These are phyloP conservation scores for Globisporangium splendens DNA, from an alignment of 352 stramenopile species.

Conservation along the genomic window DNA sequence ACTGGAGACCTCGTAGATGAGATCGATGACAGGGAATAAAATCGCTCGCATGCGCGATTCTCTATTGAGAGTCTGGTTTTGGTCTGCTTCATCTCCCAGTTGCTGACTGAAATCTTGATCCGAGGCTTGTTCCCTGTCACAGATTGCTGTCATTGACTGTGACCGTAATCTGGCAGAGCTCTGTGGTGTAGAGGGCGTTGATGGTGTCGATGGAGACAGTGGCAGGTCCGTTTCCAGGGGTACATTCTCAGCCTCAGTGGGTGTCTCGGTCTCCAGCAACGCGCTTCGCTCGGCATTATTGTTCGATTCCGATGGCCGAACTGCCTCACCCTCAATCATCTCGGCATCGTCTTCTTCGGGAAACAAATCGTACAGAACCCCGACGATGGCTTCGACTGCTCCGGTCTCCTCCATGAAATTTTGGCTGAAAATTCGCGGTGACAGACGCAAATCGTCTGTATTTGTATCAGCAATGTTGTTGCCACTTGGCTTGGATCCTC, in stretches of 20 bases:
- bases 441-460: slow-evolving; percentile 51
- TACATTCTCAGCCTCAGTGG: no score
- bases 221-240: background rate
- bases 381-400: slow-evolving; percentile 51
- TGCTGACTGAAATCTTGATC: background rate
- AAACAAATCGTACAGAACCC: slow-evolving; percentile 68
- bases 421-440: slow-evolving; percentile 57
- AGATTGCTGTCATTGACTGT: no score
- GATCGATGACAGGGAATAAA: slow-evolving; percentile 56
- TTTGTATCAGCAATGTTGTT: slow-evolving; percentile 29
- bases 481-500: slow-evolving; percentile 22
- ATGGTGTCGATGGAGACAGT: slow-evolving; percentile 11
- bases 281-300: background rate
- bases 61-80: background rate
- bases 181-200: slow-evolving; percentile 6
- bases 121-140: no score
- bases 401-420: slow-evolving; percentile 69
- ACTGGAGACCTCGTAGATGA: slow-evolving; percentile 64
- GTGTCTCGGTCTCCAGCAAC: background rate
- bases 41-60: slow-evolving; percentile 23
- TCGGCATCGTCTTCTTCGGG: slow-evolving; percentile 35
- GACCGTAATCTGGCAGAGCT: slow-evolving; percentile 8
- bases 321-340: background rate
- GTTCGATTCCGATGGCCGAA: background rate
- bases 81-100: background rate